Evolutionary conservation across 768 basidiomycete species (phyloP).

Genomic region (Crepidotus variabilis): DNA sequence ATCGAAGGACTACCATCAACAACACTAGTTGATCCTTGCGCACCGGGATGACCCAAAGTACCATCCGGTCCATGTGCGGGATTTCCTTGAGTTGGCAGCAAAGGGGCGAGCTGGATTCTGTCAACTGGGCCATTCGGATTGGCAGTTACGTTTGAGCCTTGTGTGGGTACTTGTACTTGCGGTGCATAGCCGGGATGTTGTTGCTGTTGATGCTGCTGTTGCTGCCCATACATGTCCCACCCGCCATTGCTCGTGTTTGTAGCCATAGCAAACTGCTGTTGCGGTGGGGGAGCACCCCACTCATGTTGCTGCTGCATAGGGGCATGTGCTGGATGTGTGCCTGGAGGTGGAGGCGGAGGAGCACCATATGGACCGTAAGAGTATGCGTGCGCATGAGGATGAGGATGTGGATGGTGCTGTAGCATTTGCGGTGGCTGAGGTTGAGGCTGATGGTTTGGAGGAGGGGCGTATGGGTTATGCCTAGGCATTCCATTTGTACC

Average conservation of each 20-base stretch:
- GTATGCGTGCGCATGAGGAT: slow-evolving; percentile 18
- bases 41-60: not conserved
- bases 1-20: not conserved
- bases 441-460: not conserved
- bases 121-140: slow-evolving; percentile 19
- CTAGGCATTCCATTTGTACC: not conserved
- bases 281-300: slow-evolving; percentile 16
- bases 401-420: not conserved
- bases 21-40: not conserved
- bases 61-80: slow-evolving; percentile 2
- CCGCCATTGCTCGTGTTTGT: not conserved
- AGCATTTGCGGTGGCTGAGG: not conserved
- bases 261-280: slow-evolving; percentile 15
- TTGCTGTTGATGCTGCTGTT: slow-evolving; percentile 11
- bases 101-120: slow-evolving; percentile 55
- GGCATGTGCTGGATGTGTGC: slow-evolving; percentile 10
- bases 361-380: slow-evolving; percentile 13
- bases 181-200: slow-evolving; percentile 10
- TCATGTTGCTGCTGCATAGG: slow-evolving; percentile 11
- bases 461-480: not conserved
- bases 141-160: not conserved
- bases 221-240: slow-evolving; percentile 12
- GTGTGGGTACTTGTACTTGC: slow-evolving; percentile 9
- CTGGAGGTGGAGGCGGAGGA: slow-evolving; percentile 9
- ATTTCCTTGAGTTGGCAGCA: slow-evolving; percentile 22